Percentiles rank a stretch among this genome's conserved stretches.
phyloP scores from a whole-genome alignment of 2,329 filamentous ascomycete genomes.

The Podosphaera xanthii region DNA sequence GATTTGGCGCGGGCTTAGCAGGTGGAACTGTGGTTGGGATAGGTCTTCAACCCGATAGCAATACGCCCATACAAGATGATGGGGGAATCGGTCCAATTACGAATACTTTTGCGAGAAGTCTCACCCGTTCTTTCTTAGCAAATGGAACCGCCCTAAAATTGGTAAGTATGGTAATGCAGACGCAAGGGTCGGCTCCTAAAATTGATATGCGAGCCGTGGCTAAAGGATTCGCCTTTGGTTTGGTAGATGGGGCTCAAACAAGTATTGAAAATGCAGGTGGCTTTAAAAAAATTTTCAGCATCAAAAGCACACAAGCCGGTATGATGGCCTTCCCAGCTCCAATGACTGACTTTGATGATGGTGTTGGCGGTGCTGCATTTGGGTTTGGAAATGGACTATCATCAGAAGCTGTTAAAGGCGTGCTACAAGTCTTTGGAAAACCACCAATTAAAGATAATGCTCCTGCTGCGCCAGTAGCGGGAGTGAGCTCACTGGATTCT shows the following conservation, averaged over 20 bases:
- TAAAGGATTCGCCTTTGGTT: constrained; percentile 17
- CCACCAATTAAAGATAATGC: not conserved
- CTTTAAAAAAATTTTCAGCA: constrained; percentile 2
- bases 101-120: constrained; percentile 12
- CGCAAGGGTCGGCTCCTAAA: constrained; percentile 1
- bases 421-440: constrained; percentile 14
- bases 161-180: constrained; percentile 3
- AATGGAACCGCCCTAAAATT: constrained; percentile 16
- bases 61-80: not conserved
- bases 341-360: constrained; percentile 17
- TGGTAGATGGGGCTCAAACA: constrained; percentile 18
- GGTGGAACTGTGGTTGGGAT: constrained; percentile 6
- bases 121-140: constrained; percentile 16
- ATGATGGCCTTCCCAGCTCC: constrained; percentile 4
- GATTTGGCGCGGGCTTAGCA: constrained; percentile 6
- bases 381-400: constrained; percentile 19
- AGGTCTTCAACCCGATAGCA: constrained; percentile 4
- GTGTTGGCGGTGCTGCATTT: constrained; percentile 16
- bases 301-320: constrained; percentile 6
- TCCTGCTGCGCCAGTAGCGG: not conserved
- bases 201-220: constrained; percentile 12
- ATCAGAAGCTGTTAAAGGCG: constrained; percentile 16
- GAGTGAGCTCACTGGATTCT: not conserved
- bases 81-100: constrained; percentile 5
- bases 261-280: constrained; percentile 11